Conservation (phyloP, 1,284 basidiomycete species). For the Puccinia coronata region DNA sequence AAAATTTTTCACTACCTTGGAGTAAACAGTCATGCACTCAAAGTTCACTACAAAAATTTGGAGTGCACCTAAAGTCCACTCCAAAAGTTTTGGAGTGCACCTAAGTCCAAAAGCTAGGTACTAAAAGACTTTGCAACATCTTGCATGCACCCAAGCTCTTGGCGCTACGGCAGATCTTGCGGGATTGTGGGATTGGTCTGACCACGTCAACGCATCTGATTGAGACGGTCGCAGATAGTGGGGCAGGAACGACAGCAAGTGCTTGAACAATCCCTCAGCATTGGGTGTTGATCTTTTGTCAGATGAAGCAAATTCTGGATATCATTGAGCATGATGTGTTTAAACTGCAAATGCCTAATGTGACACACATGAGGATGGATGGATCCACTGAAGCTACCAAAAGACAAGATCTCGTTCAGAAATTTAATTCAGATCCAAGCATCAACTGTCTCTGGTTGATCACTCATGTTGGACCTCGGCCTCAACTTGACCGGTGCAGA, state of each 20-base stretch:
- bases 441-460: conserved; percentile 96
- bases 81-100: no score
- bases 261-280: conserved; percentile 76
- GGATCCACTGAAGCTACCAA: conserved; percentile 84
- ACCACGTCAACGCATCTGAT: conserved; percentile 65
- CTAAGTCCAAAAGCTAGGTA: conserved; percentile 65
- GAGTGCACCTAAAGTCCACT: no score
- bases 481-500: conserved; percentile 96
- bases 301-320: conserved; percentile 98
- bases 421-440: conserved; percentile 95
- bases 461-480: conserved; percentile 90
- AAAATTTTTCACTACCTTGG: no score
- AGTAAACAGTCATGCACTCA: no score
- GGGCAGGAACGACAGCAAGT: conserved; percentile 53
- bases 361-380: conserved; percentile 97
- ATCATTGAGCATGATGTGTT: conserved; percentile 95
- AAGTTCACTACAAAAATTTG: no score
- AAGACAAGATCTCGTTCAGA: conserved; percentile 93
- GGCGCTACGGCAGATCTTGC: conserved; percentile 88
- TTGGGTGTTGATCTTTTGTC: conserved; percentile 97
- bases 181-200: conserved; percentile 89
- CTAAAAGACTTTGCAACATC: conserved; percentile 70
- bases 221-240: conserved; percentile 64
- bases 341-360: conserved; percentile 84
- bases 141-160: conserved; percentile 90